phyloP scores from a whole-genome alignment of 2,329 filamentous ascomycete genomes.

The Neofusicoccum parvum region DNA sequence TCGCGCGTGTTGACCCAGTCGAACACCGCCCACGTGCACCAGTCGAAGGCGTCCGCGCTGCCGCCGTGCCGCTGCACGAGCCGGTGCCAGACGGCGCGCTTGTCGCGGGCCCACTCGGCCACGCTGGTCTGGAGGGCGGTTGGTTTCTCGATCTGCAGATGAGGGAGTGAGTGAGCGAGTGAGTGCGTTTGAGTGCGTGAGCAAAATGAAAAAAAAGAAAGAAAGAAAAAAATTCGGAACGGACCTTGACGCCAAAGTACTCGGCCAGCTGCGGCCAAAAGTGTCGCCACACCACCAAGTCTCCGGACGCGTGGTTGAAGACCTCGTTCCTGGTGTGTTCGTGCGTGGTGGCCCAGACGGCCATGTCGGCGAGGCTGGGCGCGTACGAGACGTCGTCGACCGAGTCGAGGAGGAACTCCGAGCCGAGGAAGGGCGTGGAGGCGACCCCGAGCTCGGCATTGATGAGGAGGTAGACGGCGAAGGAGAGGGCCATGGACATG shows the following conservation, averaged over 20 bases:
- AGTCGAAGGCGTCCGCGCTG: neutral
- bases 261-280: constrained; percentile 46
- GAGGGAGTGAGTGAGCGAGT: neutral
- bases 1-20: neutral
- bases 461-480: constrained; percentile 46
- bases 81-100: neutral
- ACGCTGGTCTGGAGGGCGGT: neutral
- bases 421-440: constrained; percentile 38
- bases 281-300: constrained; percentile 41
- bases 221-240: neutral
- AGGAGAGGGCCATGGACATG: constrained; percentile 46
- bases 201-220: too few species aligned
- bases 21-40: neutral
- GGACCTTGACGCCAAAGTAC: constrained; percentile 36
- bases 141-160: neutral
- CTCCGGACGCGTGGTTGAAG: constrained; percentile 47
- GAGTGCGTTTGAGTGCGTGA: too few species aligned
- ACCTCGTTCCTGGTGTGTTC: constrained; percentile 38
- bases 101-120: neutral
- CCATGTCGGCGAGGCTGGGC: constrained; percentile 39
- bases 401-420: constrained; percentile 34
- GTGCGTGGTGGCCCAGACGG: constrained; percentile 39
- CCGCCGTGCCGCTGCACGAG: neutral
- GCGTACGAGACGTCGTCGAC: constrained; percentile 40
- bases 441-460: constrained; percentile 37